phyloP scores from a whole-genome alignment of 352 stramenopile genomes.

The Phytopythium cucurbitacearum region DNA sequence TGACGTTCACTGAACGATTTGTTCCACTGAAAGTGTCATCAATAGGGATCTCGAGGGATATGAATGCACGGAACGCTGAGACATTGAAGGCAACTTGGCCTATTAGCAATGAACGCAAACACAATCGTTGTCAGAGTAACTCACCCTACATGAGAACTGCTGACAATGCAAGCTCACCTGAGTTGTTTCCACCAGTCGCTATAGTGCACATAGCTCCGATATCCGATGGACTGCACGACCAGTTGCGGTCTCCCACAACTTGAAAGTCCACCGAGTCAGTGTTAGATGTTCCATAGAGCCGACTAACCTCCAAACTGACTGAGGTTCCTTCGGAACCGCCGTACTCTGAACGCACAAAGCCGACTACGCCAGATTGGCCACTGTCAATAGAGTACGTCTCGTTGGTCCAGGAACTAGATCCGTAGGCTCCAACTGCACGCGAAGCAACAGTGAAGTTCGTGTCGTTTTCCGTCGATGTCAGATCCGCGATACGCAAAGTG shows the following conservation, averaged over 20 bases:
- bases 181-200: conserved; percentile 9
- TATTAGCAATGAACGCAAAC: not conserved
- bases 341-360: conserved; percentile 12
- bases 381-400: conserved; percentile 20
- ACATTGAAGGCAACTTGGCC: not conserved
- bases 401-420: conserved; percentile 24
- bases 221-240: conserved; percentile 7
- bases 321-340: conserved; percentile 9
- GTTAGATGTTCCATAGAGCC: conserved; percentile 19
- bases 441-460: conserved; percentile 19
- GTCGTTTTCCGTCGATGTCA: conserved; percentile 7
- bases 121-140: not conserved
- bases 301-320: conserved; percentile 15
- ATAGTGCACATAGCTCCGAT: conserved; percentile 10
- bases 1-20: not conserved
- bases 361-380: conserved; percentile 8
- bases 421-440: conserved; percentile 21
- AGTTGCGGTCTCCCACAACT: conserved; percentile 8
- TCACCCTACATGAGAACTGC: too few species aligned
- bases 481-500: conserved; percentile 7
- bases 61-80: too few species aligned
- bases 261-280: conserved; percentile 15
- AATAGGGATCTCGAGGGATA: not conserved
- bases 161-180: conserved; percentile 10
- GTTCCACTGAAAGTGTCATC: not conserved